Percentiles rank a stretch among this genome's conserved stretches.
Evolutionary conservation across 1,284 basidiomycete species (phyloP).

Genomic region (Spongiforma sp.): DNA sequence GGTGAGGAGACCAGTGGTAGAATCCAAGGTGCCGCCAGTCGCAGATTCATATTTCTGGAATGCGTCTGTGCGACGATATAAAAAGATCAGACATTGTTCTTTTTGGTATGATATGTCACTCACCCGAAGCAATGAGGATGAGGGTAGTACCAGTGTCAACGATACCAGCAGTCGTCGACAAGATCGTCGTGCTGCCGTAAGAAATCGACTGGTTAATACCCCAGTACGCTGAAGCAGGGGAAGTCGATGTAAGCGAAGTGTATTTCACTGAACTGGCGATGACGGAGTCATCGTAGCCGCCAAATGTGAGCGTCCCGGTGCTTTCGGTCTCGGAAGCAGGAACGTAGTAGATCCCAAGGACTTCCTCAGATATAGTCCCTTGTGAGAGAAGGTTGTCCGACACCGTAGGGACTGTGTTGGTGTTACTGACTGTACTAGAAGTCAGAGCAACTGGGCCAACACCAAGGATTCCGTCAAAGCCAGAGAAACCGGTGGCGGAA

Average conservation of each 20-base stretch:
- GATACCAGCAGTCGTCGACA: conserved; percentile 51
- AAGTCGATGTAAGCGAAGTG: conserved; percentile 54
- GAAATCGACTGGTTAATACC: conserved; percentile 57
- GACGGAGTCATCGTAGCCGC: conserved; percentile 50
- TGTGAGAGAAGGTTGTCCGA: conserved; percentile 48
- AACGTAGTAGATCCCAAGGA: conserved; percentile 55
- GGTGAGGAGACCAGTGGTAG: conserved; percentile 47
- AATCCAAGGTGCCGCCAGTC: conserved; percentile 57
- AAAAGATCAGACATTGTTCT: background rate
- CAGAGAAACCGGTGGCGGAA: conserved; percentile 45
- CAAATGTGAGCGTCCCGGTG: conserved; percentile 55
- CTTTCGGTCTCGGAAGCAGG: conserved; percentile 39
- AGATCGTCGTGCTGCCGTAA: conserved; percentile 48
- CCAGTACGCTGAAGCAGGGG: conserved; percentile 55
- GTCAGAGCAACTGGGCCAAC: conserved; percentile 60
- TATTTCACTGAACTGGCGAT: conserved; percentile 52
- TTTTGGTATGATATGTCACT: background rate
- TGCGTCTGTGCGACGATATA: conserved; percentile 43
- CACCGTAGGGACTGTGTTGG: conserved; percentile 43
- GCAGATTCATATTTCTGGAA: conserved; percentile 53
- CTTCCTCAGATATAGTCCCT: conserved; percentile 47
- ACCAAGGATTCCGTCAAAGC: conserved; percentile 60
- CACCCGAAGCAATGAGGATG: conserved; percentile 45
- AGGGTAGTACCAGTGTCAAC: conserved; percentile 65
- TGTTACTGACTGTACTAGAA: conserved; percentile 31